Base-by-base conservation (phyloP, 768 basidiomycete species). In the Rhizopogon vinicolor region DNA sequence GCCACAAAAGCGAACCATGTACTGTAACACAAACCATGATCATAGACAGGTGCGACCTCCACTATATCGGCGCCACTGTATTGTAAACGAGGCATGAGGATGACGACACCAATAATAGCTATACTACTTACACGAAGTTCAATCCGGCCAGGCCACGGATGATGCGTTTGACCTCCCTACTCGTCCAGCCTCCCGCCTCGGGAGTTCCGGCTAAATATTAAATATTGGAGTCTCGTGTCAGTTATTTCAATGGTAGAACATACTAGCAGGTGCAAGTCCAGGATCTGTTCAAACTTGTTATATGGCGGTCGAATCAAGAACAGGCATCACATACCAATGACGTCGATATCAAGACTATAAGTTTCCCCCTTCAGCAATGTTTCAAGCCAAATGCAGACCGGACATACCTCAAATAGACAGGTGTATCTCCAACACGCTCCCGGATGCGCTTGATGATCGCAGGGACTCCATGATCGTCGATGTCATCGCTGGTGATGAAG, bases 181-280 rank as follows among this genome's bases (percentile, higher is more conserved):
- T 85, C 3, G 91, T 90, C 89, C 88, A 91, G 12, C 91, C 91
- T 33, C 91, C 91, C 2, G 86, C 77, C 67, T 93, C 91, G 13
- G 91, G 91, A 1, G 91, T 92, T 13, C 91, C 89, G 54, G 91
- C 87, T 90, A 63, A 4, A 41, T 45, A 57, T 33, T 31, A 41
- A 14, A 18, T 12, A 51, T 35, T 25, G 31, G 28, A 37, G 37
- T 19, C 22, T 37, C 6, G 8, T 22, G 22, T 22, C 16, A 33
- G 8, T 2, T 5, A 54, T n/a, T 18, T 25, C 6, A 56, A 29
- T 45, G 7, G 22, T 51, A 42, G 33, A 44, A 74, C 86, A 65
- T 63, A 88, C 87, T 89, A 7, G 82, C 90, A 45, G 90, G 91
- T 33, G 91, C 91, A 56, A 90, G 66, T 33, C 84, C 84, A 45